Evolutionary conservation across 2,329 filamentous ascomycete species (phyloP).

Genomic region (Xylaria sp.): DNA sequence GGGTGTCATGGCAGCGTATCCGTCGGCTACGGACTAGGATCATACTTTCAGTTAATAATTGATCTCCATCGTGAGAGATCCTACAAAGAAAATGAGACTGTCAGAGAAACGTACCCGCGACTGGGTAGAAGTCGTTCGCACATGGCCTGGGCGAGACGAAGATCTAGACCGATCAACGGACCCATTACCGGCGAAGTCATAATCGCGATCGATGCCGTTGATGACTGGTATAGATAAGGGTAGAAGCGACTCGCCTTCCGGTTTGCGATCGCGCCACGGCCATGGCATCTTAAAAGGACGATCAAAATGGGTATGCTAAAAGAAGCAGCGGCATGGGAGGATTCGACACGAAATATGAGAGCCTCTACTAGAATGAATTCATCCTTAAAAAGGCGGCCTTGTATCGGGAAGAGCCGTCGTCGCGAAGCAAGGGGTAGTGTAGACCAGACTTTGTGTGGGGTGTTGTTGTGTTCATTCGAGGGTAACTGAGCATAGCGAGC

Average conservation of each 20-base stretch:
- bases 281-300: slow-evolving; percentile 50
- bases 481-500: slow-evolving; percentile 6
- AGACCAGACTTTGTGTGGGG: slow-evolving; percentile 15
- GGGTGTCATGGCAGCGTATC: slow-evolving; percentile 75
- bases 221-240: slow-evolving; percentile 51
- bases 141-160: slow-evolving; percentile 51
- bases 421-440: slow-evolving; percentile 3
- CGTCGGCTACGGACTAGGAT: slow-evolving; percentile 64
- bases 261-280: slow-evolving; percentile 51
- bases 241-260: slow-evolving; percentile 50
- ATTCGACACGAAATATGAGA: slow-evolving; percentile 28
- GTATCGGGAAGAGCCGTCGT: slow-evolving; percentile 12
- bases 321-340: slow-evolving; percentile 40
- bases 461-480: slow-evolving; percentile 18
- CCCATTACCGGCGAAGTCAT: slow-evolving; percentile 44
- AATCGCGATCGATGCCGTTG: slow-evolving; percentile 46
- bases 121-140: slow-evolving; percentile 64
- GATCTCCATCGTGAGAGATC: background rate
- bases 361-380: slow-evolving; percentile 17
- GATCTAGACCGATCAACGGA: slow-evolving; percentile 50
- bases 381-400: slow-evolving; percentile 21
- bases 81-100: background rate
- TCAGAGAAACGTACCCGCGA: slow-evolving; percentile 58
- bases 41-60: slow-evolving; percentile 13
- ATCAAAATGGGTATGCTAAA: slow-evolving; percentile 38